These are phyloP conservation scores for Nothophaeocryptopus gaeumannii DNA, from an alignment of 2,329 filamentous ascomycete species.

Conservation along the genomic window DNA sequence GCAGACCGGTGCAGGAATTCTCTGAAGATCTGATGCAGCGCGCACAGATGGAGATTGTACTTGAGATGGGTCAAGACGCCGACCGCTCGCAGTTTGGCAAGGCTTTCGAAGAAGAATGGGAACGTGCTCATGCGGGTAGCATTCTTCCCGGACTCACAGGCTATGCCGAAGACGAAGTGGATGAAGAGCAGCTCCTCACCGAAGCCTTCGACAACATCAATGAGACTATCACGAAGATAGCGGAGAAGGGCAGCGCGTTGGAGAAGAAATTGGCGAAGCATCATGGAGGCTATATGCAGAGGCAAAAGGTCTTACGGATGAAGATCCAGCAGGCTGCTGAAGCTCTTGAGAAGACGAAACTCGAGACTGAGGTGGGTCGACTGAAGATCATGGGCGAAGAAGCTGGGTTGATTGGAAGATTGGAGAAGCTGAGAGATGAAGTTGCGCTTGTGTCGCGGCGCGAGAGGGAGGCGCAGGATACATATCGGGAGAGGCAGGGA, in stretches of 20 bases:
- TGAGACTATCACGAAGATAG: conserved; percentile 68
- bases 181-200: conserved; percentile 63
- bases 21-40: conserved; percentile 70
- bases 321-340: conserved; percentile 73
- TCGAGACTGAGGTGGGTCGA: conserved; percentile 70
- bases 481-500: conserved; percentile 72
- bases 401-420: conserved; percentile 66
- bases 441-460: conserved; percentile 74
- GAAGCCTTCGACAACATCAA: conserved; percentile 74
- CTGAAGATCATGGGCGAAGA: conserved; percentile 78
- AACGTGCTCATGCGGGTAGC: conserved; percentile 45
- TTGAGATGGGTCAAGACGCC: conserved; percentile 58
- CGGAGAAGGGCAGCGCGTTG: conserved; percentile 77
- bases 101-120: conserved; percentile 45
- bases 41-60: conserved; percentile 72
- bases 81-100: conserved; percentile 46
- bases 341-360: conserved; percentile 68
- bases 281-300: conserved; percentile 85
- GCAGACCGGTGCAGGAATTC: conserved; percentile 60
- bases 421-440: conserved; percentile 77
- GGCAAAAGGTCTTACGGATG: conserved; percentile 72
- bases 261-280: conserved; percentile 91
- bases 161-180: conserved; percentile 71
- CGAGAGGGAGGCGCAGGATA: conserved; percentile 86
- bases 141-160: conserved; percentile 75